Conservation (phyloP, 2,329 filamentous ascomycete species). For the Tolypocladium paradoxum region DNA sequence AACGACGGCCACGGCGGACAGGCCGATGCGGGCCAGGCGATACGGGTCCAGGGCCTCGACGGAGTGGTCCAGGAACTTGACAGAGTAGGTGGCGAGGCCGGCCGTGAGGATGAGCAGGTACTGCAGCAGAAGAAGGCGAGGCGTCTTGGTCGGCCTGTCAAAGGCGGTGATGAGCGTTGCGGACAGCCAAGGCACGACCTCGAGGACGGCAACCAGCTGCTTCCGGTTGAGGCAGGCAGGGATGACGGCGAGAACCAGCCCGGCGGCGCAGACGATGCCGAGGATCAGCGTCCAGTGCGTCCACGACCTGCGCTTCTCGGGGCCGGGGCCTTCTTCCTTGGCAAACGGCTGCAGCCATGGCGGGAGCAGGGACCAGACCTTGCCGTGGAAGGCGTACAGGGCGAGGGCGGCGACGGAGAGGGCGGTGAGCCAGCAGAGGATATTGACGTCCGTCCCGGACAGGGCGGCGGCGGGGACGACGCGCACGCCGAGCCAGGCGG, state of each 20-base stretch:
- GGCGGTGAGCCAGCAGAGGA: slow-evolving; percentile 11
- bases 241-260: slow-evolving; percentile 21
- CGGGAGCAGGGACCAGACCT: slow-evolving; percentile 20
- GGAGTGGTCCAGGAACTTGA: slow-evolving; percentile 16
- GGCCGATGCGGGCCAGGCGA: slow-evolving; percentile 10
- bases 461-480: background rate
- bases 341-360: slow-evolving; percentile 34
- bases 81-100: slow-evolving; percentile 17
- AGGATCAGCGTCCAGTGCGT: slow-evolving; percentile 28
- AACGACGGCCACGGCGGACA: slow-evolving; percentile 15
- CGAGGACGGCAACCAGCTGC: slow-evolving; percentile 17
- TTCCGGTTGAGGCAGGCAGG: slow-evolving; percentile 18
- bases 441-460: slow-evolving; percentile 3
- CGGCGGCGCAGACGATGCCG: slow-evolving; percentile 18
- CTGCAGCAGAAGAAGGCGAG: slow-evolving; percentile 27
- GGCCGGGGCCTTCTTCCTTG: slow-evolving; percentile 19
- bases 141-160: slow-evolving; percentile 29
- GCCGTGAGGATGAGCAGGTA: slow-evolving; percentile 24
- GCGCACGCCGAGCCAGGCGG: background rate
- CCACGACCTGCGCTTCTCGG: slow-evolving; percentile 20
- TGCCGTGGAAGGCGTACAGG: slow-evolving; percentile 15
- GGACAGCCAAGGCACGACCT: slow-evolving; percentile 28
- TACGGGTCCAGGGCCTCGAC: slow-evolving; percentile 11
- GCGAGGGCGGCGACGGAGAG: slow-evolving; percentile 18
- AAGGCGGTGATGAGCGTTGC: slow-evolving; percentile 24